These are phyloP conservation scores for Boechera retrofracta DNA, from an alignment of 345 rosid species.

Conservation along the genomic window DNA sequence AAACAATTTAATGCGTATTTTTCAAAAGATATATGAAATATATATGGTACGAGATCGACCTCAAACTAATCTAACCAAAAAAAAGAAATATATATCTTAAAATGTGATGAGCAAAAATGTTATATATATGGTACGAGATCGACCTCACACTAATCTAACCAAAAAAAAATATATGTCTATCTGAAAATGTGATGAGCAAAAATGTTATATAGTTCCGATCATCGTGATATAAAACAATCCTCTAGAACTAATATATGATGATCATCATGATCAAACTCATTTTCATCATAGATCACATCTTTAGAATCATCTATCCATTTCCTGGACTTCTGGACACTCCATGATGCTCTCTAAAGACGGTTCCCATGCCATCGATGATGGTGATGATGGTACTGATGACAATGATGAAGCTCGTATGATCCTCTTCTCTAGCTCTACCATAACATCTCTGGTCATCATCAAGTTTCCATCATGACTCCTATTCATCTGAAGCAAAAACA, in stretches of 20 bases:
- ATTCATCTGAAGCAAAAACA: conserved; percentile 54
- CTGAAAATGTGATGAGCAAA: conserved; percentile 24
- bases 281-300: conserved; percentile 5
- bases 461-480: conserved; percentile 38
- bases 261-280: conserved; percentile 18
- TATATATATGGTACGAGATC: not conserved
- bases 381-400: conserved; percentile 14
- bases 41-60: not conserved
- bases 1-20: no score
- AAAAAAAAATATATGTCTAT: conserved; percentile 2
- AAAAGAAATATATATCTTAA: not conserved
- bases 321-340: conserved; percentile 55
- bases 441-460: conserved; percentile 43
- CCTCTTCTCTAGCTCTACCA: conserved; percentile 53
- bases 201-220: conserved; percentile 6
- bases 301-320: conserved; percentile 37
- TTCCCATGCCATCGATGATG: conserved; percentile 54
- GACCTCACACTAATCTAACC: not conserved
- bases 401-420: conserved; percentile 5
- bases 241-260: not conserved
- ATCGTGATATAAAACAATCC: conserved; percentile 12
- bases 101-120: conserved; percentile 26
- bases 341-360: conserved; percentile 72
- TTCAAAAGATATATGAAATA: not conserved
- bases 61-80: not conserved